Evolutionary conservation across 2,329 filamentous ascomycete genomes (phyloP).

Genomic region (Fusarium dimerum): DNA sequence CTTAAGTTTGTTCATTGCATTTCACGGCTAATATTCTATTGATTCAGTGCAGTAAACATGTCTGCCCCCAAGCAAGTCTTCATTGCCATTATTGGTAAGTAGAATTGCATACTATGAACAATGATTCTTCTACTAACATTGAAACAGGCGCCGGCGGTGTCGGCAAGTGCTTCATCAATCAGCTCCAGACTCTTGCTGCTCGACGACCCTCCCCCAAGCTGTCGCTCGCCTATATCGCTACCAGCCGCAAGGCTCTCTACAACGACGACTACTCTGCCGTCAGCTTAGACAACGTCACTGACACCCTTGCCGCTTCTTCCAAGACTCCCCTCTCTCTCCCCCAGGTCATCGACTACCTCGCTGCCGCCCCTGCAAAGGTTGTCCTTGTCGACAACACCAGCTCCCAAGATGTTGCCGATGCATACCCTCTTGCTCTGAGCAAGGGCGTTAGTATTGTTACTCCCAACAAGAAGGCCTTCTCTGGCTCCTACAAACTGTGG

Average conservation of each 20-base stretch:
- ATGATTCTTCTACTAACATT: constrained; percentile 6
- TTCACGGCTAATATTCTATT: constrained; percentile 21
- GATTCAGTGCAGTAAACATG: constrained; percentile 36
- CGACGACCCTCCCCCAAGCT: constrained; percentile 70
- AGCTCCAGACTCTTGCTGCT: constrained; percentile 69
- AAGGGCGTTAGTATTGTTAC: constrained; percentile 89
- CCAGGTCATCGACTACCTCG: constrained; percentile 76
- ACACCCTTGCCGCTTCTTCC: constrained; percentile 63
- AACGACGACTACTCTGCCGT: constrained; percentile 71
- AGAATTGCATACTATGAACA: not conserved
- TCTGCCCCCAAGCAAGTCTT: constrained; percentile 48
- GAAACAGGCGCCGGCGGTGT: constrained; percentile 82
- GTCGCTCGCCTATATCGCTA: constrained; percentile 80
- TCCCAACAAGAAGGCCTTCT: constrained; percentile 98
- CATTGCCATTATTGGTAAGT: constrained; percentile 54
- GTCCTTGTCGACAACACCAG: constrained; percentile 96
- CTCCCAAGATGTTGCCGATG: constrained; percentile 78
- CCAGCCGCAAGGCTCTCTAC: constrained; percentile 81
- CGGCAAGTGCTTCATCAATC: constrained; percentile 84
- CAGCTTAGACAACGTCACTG: constrained; percentile 58
- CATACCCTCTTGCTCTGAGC: constrained; percentile 79
- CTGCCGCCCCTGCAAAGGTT: constrained; percentile 73
- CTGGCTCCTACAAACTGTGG: constrained; percentile 78
- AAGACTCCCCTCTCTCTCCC: constrained; percentile 67
- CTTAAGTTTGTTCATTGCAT: constrained; percentile 20